Percentiles rank a stretch among this genome's conserved stretches.
Conservation (phyloP, 441 rosid genomes). For the Capsella rubella region DNA sequence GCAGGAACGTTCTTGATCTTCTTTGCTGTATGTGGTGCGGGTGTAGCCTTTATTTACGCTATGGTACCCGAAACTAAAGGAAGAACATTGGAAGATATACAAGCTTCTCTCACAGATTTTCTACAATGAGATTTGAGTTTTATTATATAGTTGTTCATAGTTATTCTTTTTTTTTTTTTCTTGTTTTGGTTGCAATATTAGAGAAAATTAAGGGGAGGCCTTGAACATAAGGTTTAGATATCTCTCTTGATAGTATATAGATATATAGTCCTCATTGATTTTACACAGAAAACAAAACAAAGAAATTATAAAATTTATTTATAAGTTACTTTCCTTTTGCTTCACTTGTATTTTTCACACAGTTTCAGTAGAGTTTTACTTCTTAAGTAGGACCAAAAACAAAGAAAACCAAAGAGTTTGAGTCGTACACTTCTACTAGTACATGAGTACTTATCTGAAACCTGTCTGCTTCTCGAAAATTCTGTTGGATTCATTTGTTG, state of each 20-base stretch:
- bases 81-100: constrained; percentile 57
- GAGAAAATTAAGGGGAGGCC: constrained; percentile 14
- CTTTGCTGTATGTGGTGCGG: constrained; percentile 39
- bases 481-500: background rate
- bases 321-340: background rate
- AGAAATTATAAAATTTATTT: background rate
- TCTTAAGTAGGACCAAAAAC: no score
- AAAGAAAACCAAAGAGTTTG: no score
- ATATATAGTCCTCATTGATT: background rate
- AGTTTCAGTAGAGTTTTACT: no score
- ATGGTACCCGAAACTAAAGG: constrained; percentile 61
- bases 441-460: background rate
- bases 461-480: background rate
- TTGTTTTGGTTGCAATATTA: constrained; percentile 17
- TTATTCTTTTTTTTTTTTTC: background rate
- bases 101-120: constrained; percentile 52
- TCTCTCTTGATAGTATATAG: constrained; percentile 16
- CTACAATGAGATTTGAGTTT: constrained; percentile 34
- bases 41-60: constrained; percentile 45
- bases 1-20: constrained; percentile 54
- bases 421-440: background rate
- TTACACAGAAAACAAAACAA: background rate
- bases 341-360: no score
- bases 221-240: constrained; percentile 7
- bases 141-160: background rate